These are phyloP conservation scores for Taphrina flavorubra DNA, from an alignment of 1,139 yeast genomes.

Conservation along the genomic window DNA sequence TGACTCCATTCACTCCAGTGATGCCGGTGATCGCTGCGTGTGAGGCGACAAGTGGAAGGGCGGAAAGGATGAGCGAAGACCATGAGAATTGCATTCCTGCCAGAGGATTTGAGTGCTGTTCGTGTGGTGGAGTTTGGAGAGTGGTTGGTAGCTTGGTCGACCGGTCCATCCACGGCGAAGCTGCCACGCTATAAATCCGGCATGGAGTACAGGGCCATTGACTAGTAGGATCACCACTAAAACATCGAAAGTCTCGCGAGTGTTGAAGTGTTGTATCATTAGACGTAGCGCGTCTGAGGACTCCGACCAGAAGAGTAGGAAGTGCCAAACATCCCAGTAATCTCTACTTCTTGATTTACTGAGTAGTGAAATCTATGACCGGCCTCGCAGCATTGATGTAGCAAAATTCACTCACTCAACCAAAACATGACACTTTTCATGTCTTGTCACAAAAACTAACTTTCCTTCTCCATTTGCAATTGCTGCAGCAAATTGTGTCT, in stretches of 20 bases:
- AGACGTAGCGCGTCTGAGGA: not conserved
- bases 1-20: constrained; percentile 18
- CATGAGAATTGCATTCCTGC: constrained; percentile 26
- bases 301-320: not conserved
- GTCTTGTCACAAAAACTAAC: too few species aligned
- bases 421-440: too few species aligned
- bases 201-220: too few species aligned
- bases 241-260: not conserved
- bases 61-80: constrained; percentile 22
- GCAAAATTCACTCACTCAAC: too few species aligned
- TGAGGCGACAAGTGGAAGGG: constrained; percentile 19
- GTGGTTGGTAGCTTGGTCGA: not conserved
- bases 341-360: too few species aligned
- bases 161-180: too few species aligned
- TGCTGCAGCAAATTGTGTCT: too few species aligned
- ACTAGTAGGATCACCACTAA: not conserved
- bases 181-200: too few species aligned
- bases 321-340: too few species aligned
- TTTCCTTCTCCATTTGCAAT: too few species aligned
- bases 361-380: too few species aligned
- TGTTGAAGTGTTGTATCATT: not conserved
- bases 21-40: constrained; percentile 28
- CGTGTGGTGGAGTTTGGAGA: not conserved
- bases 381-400: too few species aligned
- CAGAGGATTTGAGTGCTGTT: not conserved